Percentiles rank a stretch among this genome's conserved stretches.
phyloP scores from a whole-genome alignment of 768 basidiomycete species.

The Suillus tomentosus region DNA sequence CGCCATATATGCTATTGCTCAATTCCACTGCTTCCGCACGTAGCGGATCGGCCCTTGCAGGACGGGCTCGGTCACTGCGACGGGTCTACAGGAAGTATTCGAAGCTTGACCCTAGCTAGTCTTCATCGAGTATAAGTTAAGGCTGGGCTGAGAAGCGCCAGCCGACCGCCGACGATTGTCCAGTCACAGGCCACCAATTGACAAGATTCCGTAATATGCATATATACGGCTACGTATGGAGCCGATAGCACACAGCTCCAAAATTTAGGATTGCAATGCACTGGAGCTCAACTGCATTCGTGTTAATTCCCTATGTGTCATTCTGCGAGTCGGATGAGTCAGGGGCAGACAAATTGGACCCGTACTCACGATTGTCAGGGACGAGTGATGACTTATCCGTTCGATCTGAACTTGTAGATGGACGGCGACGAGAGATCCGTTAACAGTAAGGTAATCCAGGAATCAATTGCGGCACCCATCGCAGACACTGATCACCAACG shows the following conservation, averaged over 20 bases:
- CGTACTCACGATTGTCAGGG: background rate
- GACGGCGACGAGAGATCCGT: background rate
- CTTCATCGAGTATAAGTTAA: background rate
- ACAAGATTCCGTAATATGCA: background rate
- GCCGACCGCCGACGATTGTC: background rate
- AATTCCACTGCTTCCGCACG: background rate
- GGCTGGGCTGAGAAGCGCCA: background rate
- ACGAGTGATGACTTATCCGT: background rate
- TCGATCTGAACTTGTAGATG: background rate
- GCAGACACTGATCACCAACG: constrained; percentile 1
- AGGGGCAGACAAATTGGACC: background rate
- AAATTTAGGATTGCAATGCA: background rate
- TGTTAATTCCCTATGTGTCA: background rate
- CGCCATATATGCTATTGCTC: background rate
- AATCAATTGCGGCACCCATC: background rate
- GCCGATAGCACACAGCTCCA: background rate
- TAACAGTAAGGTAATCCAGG: background rate
- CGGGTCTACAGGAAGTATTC: background rate
- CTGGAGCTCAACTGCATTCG: background rate
- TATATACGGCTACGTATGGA: background rate
- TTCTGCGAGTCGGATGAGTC: background rate
- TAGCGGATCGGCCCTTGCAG: background rate
- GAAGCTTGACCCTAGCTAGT: background rate
- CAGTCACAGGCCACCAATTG: background rate
- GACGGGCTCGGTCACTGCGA: background rate